These are phyloP conservation scores for Thoreauomyces humboldtii DNA, from an alignment of 192 early-diverging fungal genomes.

Conservation along the genomic window DNA sequence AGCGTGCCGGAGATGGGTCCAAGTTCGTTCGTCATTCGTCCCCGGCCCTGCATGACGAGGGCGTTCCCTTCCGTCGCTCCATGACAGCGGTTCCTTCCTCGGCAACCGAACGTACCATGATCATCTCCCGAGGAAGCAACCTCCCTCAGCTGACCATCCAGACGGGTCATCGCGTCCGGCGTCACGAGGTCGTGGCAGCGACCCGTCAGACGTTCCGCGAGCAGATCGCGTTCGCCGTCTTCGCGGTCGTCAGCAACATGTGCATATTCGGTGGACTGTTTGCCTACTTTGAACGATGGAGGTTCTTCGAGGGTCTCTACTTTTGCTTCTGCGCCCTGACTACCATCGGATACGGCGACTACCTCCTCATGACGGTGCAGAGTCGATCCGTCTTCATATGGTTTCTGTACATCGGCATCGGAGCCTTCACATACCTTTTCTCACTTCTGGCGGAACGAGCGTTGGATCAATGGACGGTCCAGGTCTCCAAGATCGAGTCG, in stretches of 20 bases:
- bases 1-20: too few species aligned
- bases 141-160: slow-evolving; percentile 39
- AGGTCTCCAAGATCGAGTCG: slow-evolving; percentile 41
- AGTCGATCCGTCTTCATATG: slow-evolving; percentile 49
- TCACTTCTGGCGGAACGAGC: slow-evolving; percentile 45
- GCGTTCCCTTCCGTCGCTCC: slow-evolving; percentile 15
- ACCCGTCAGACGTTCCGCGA: slow-evolving; percentile 33
- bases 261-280: slow-evolving; percentile 41
- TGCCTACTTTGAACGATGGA: slow-evolving; percentile 44
- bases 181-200: slow-evolving; percentile 30
- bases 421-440: slow-evolving; percentile 41
- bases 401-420: slow-evolving; percentile 38
- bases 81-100: slow-evolving; percentile 18
- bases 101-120: slow-evolving; percentile 14
- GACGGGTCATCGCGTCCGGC: slow-evolving; percentile 26
- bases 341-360: slow-evolving; percentile 51
- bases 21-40: neutral
- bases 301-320: slow-evolving; percentile 45
- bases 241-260: slow-evolving; percentile 40
- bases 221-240: slow-evolving; percentile 36
- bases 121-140: slow-evolving; percentile 26
- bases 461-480: slow-evolving; percentile 49
- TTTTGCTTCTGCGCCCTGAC: slow-evolving; percentile 43
- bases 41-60: neutral
- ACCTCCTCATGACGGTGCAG: slow-evolving; percentile 23